These are phyloP conservation scores for Xylaria curta DNA, from an alignment of 495 filamentous ascomycete genomes.

Conservation along the genomic window DNA sequence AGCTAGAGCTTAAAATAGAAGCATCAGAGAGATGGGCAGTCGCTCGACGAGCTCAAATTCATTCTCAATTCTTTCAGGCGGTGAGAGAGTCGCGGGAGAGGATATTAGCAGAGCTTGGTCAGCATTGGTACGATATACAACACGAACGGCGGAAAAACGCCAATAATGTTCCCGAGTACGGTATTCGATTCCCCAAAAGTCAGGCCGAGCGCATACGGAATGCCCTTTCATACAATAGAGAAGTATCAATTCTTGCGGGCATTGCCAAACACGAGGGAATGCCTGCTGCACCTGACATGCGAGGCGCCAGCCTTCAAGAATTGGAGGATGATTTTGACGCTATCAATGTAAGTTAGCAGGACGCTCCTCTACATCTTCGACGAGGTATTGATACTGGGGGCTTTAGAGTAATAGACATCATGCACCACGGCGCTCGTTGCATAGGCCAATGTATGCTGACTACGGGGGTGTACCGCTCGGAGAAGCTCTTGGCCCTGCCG, in stretches of 20 bases:
- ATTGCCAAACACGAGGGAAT: constrained; percentile 94
- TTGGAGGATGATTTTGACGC: constrained; percentile 85
- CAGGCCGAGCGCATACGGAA: constrained; percentile 75
- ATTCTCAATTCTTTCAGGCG: constrained; percentile 85
- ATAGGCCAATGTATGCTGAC: constrained; percentile 38
- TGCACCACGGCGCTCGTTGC: constrained; percentile 32
- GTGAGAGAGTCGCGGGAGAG: constrained; percentile 81
- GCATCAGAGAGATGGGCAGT: constrained; percentile 73
- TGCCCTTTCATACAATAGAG: constrained; percentile 88
- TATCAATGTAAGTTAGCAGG: constrained; percentile 76
- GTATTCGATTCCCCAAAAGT: constrained; percentile 72
- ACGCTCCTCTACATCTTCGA: neutral
- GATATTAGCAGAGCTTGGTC: constrained; percentile 78
- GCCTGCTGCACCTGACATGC: constrained; percentile 87
- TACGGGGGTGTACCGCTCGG: constrained; percentile 48
- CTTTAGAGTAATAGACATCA: constrained; percentile 38
- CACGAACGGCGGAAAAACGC: constrained; percentile 85
- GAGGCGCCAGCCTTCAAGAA: constrained; percentile 71
- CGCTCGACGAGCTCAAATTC: constrained; percentile 79
- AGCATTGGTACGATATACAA: constrained; percentile 89
- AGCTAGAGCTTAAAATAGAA: constrained; percentile 74
- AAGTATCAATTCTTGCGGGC: constrained; percentile 88
- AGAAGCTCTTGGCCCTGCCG: constrained; percentile 64
- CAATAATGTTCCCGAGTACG: constrained; percentile 79
- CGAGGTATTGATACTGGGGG: constrained; percentile 11